These are phyloP conservation scores for Dactylonectria estremocensis DNA, from an alignment of 2,329 filamentous ascomycete species.

Conservation along the genomic window DNA sequence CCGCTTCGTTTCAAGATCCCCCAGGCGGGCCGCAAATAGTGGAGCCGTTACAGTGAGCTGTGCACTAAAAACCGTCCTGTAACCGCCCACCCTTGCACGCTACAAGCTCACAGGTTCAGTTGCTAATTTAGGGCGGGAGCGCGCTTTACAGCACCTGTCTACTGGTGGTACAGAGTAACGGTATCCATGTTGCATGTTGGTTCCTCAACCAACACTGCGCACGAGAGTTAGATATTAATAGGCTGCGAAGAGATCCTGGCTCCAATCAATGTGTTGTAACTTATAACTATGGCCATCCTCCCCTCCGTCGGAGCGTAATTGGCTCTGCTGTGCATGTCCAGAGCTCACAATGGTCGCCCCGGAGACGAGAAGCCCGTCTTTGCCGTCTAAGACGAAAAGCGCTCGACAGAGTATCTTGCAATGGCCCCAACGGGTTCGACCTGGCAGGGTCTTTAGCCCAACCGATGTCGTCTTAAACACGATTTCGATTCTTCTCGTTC, in stretches of 20 bases:
- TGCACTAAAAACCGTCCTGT: neutral
- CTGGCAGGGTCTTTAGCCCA: neutral
- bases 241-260: neutral
- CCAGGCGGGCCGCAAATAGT: neutral
- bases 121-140: neutral
- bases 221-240: neutral
- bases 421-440: neutral
- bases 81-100: neutral
- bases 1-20: neutral
- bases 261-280: neutral
- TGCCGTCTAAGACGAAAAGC: neutral
- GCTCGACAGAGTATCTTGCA: neutral
- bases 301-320: no score
- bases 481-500: conserved; percentile 8
- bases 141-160: no score
- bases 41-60: neutral
- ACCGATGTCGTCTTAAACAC: conserved; percentile 11
- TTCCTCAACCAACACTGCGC: conserved; percentile 23
- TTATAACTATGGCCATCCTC: conserved; percentile 2
- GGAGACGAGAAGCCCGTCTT: neutral
- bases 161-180: no score
- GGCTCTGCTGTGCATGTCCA: neutral
- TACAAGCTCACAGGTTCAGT: neutral
- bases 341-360: conserved; percentile 7
- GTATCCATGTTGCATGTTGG: neutral